Base-by-base conservation (phyloP, 345 rosid genomes). In the Boechera stricta region DNA sequence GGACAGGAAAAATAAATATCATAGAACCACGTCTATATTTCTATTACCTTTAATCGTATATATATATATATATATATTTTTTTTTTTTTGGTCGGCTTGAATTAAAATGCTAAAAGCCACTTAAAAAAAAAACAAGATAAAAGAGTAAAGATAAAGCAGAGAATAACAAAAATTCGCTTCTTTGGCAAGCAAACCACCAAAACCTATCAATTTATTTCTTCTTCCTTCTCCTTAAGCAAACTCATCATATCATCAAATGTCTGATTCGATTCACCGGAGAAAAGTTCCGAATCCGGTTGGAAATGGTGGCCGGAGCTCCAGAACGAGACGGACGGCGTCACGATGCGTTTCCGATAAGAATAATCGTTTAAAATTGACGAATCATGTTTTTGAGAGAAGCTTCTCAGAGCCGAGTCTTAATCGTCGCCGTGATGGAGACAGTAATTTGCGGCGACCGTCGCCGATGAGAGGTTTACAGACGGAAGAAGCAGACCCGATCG, bases 401-500 rank as follows among this genome's bases (percentile, higher is more conserved):
- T 69, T 82, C 6, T 91, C 98, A 2, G 98, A 86, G 64, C 90
- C 96, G 51, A 78, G 54, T 32, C 59, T 76, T 52, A 66, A 89
- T 5, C 66, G 71, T 67, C 77, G 49, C 49, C 67, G 80, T 12
- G 63, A 67, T 12, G 69, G 71, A 35, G 63, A 69, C n/a, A 51
- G 62, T 69, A 74, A 10, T 16, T 75, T 2, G 56, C 55, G 65
- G 31, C 76, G 42, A 58, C 60, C 74, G 16, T 67, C 82, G 13
- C 52, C 52, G 21, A 15, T 67, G 64, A 67, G 53, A 28, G 64
- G 69, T 52, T 72, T 65, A 21, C 64, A 10, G 11, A 31, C 39
- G 41, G 77, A 66, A 44, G 77, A 59, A 32, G 4, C 59, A 4
- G 65, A 67, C 1, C 18, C 42, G 53, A 58, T 73, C 47, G 72